Evolutionary conservation across 2,329 filamentous ascomycete species (phyloP).

Genomic region (Fusarium floridanum): DNA sequence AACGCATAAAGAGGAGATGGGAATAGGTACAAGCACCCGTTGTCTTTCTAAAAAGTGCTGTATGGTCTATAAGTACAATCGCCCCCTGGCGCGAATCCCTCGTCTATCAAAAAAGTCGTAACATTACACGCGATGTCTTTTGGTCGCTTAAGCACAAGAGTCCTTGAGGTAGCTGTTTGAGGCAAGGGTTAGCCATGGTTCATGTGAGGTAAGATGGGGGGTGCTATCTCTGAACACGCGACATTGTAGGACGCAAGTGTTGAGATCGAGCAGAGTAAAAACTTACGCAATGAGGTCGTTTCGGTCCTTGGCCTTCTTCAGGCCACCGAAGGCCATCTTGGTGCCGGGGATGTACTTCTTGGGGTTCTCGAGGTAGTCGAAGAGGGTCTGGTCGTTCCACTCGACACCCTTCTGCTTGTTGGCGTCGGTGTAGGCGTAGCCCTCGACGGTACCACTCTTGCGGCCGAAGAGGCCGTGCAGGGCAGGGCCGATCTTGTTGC

Average conservation of each 20-base stretch:
- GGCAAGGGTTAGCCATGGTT: slow-evolving; percentile 42
- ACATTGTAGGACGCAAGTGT: not conserved
- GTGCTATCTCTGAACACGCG: too few relatives aligned
- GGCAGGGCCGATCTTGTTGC: slow-evolving; percentile 98
- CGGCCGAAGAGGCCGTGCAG: slow-evolving; percentile 98
- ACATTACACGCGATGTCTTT: slow-evolving; percentile 50
- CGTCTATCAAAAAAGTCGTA: slow-evolving; percentile 54
- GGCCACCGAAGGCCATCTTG: slow-evolving; percentile 99
- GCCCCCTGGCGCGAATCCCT: slow-evolving; percentile 44
- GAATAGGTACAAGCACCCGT: slow-evolving; percentile 51
- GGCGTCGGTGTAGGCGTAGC: slow-evolving; percentile 98
- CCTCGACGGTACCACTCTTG: slow-evolving; percentile 90
- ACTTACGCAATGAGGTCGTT: slow-evolving; percentile 98
- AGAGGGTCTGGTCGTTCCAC: slow-evolving; percentile 90
- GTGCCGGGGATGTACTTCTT: slow-evolving; percentile 99
- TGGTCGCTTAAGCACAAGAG: slow-evolving; percentile 72
- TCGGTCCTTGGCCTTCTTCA: slow-evolving; percentile 99
- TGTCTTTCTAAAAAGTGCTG: slow-evolving; percentile 47
- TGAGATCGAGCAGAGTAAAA: not conserved
- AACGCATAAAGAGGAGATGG: slow-evolving; percentile 52
- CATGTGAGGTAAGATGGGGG: not conserved
- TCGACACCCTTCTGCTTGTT: slow-evolving; percentile 97
- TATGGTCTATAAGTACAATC: slow-evolving; percentile 57
- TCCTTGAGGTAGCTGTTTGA: slow-evolving; percentile 73
- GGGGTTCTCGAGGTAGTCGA: slow-evolving; percentile 99